These are phyloP conservation scores for Dryadomyces quercivorus DNA, from an alignment of 2,329 filamentous ascomycete species.

Conservation along the genomic window DNA sequence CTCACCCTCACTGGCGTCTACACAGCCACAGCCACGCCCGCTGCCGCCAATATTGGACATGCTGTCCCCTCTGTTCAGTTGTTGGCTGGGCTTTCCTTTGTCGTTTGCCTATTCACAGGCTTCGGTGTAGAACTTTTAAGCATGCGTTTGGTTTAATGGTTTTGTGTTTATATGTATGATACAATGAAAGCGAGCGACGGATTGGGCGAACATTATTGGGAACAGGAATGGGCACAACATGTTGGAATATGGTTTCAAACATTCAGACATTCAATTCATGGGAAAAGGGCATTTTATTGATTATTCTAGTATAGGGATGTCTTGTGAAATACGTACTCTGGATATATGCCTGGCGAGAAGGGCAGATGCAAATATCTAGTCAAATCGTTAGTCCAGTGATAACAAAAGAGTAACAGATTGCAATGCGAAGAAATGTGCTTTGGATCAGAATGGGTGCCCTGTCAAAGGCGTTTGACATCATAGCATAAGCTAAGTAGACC, in stretches of 20 bases:
- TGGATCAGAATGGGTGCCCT: conserved; percentile 34
- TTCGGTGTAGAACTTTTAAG: not conserved
- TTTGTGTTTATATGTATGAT: not conserved
- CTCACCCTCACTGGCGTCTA: conserved; percentile 24
- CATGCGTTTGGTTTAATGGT: not conserved
- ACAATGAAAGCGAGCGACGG: not conserved
- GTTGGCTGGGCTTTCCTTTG: not conserved
- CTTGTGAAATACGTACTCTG: not conserved
- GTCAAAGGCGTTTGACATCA: conserved; percentile 74
- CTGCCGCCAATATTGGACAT: conserved; percentile 1
- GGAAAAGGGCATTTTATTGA: not conserved
- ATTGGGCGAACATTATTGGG: not conserved
- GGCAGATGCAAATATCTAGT: too few relatives aligned
- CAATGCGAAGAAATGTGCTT: conserved; percentile 7
- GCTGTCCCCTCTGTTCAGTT: not conserved
- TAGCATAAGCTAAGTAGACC: conserved; percentile 71
- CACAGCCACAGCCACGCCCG: conserved; percentile 18
- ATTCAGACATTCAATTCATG: too few relatives aligned
- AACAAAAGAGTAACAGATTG: not conserved
- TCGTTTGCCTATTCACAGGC: not conserved
- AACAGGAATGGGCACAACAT: not conserved
- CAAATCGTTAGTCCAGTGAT: not conserved
- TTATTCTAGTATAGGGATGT: not conserved
- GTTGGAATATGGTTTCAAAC: not conserved
- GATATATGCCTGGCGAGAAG: too few relatives aligned